Conservation (phyloP, 176 grass and related monocot species). For the Chloris gayana region DNA sequence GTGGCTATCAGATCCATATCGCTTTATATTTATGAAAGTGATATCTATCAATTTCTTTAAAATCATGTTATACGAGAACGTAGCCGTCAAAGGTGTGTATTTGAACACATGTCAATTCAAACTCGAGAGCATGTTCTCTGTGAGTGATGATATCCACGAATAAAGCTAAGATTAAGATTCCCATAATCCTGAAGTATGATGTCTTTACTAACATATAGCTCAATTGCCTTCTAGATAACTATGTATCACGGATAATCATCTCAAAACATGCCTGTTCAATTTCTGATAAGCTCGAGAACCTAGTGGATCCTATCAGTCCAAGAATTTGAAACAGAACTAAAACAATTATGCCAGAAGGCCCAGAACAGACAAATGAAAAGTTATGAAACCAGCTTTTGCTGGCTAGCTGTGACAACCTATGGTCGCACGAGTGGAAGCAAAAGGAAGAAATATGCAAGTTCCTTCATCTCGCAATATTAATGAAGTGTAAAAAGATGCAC, state of each 20-base stretch:
- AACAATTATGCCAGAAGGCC: not conserved
- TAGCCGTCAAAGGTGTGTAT: not conserved
- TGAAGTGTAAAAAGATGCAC: not conserved
- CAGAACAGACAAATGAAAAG: not conserved
- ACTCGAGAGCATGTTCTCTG: constrained; percentile 7
- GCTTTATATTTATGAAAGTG: not conserved
- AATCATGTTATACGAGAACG: not conserved
- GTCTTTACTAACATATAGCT: constrained; percentile 19
- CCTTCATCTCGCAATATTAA: not conserved
- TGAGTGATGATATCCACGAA: constrained; percentile 33
- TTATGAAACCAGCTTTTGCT: constrained; percentile 8
- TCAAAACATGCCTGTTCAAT: constrained; percentile 26
- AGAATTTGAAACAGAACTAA: not conserved
- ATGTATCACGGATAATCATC: constrained; percentile 10
- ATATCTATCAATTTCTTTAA: not conserved
- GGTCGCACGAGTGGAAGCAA: constrained; percentile 4
- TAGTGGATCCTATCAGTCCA: not conserved
- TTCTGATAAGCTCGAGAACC: constrained; percentile 3
- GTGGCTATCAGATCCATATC: no score
- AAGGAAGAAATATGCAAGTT: constrained; percentile 2
- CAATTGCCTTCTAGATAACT: constrained; percentile 20
- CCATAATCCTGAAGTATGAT: constrained; percentile 15
- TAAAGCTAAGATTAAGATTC: constrained; percentile 33
- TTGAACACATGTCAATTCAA: not conserved
- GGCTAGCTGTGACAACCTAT: not conserved